These are phyloP conservation scores for Goffeauzyma gilvescens DNA, from an alignment of 768 basidiomycete species.

Conservation along the genomic window DNA sequence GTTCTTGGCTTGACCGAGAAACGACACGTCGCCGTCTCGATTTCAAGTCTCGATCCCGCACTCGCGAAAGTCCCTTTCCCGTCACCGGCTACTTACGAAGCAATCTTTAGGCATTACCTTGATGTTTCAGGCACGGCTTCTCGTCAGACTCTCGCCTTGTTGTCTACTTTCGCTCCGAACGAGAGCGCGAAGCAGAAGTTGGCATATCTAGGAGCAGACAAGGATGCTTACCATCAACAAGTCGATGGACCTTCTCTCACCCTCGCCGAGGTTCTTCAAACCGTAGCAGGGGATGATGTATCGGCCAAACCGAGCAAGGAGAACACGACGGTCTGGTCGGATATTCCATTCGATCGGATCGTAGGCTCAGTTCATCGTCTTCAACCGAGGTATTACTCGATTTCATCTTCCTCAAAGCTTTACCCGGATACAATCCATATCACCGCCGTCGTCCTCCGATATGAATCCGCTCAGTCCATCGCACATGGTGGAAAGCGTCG, in stretches of 20 bases:
- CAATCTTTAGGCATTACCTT: conserved; percentile 88
- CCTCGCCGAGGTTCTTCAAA: conserved; percentile 77
- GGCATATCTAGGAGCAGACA: conserved; percentile 61
- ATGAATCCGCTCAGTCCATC: conserved; percentile 46
- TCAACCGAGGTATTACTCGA: conserved; percentile 95
- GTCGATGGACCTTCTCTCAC: conserved; percentile 63
- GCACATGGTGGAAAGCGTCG: conserved; percentile 39
- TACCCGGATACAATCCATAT: conserved; percentile 77
- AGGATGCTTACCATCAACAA: conserved; percentile 63
- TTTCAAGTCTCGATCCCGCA: conserved; percentile 93
- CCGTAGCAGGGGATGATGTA: conserved; percentile 66
- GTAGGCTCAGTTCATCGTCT: conserved; percentile 82
- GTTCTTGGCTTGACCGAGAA: conserved; percentile 67
- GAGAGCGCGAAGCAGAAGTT: conserved; percentile 56
- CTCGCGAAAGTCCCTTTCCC: conserved; percentile 98
- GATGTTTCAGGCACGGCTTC: conserved; percentile 88
- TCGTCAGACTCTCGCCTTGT: conserved; percentile 71
- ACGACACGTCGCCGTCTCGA: conserved; percentile 63
- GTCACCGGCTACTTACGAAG: conserved; percentile 79
- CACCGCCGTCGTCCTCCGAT: conserved; percentile 87
- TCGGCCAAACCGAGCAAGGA: conserved; percentile 37
- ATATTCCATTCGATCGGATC: conserved; percentile 89
- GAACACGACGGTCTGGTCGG: conserved; percentile 61
- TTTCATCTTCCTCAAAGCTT: conserved; percentile 90
- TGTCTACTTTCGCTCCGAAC: conserved; percentile 74